These are phyloP conservation scores for Vitis hybrid DNA, from an alignment of 177 flowering plant genomes.

Conservation along the genomic window DNA sequence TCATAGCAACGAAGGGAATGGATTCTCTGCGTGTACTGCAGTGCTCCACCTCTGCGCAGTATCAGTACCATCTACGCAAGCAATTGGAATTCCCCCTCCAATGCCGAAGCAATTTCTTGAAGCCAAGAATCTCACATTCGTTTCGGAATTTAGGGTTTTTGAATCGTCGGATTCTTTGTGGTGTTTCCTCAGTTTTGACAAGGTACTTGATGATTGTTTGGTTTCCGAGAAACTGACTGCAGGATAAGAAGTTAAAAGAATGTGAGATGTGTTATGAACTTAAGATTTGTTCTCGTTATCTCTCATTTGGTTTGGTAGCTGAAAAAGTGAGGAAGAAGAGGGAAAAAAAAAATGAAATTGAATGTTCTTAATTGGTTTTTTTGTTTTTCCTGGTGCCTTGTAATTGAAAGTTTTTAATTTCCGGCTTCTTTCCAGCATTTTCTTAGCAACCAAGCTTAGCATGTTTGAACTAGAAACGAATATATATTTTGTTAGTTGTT, in stretches of 20 bases:
- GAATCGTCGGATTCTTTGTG: slow-evolving; percentile 13
- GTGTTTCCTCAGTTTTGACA: slow-evolving; percentile 31
- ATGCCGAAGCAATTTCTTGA: slow-evolving; percentile 8
- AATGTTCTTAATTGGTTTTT: no score
- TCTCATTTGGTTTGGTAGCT: not conserved
- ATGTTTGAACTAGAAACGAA: not conserved
- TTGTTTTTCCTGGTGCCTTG: no score
- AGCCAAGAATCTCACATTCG: slow-evolving; percentile 18
- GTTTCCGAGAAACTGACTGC: not conserved
- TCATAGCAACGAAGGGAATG: slow-evolving; percentile 18
- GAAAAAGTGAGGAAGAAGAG: not conserved
- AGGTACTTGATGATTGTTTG: slow-evolving; percentile 26
- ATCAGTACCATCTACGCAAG: slow-evolving; percentile 1
- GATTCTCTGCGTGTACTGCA: slow-evolving; percentile 29
- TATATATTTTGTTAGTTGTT: no score
- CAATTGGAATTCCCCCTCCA: slow-evolving; percentile 10
- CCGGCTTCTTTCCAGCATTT: not conserved
- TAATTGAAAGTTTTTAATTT: not conserved
- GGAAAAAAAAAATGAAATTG: not conserved
- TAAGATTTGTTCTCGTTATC: not conserved
- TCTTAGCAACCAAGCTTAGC: not conserved
- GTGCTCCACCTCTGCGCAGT: slow-evolving; percentile 15
- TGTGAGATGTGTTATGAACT: not conserved
- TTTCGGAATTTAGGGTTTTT: not conserved
- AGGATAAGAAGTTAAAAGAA: not conserved